These are phyloP conservation scores for Allantophomopsis lycopodina DNA, from an alignment of 2,329 filamentous ascomycete genomes.

Conservation along the genomic window DNA sequence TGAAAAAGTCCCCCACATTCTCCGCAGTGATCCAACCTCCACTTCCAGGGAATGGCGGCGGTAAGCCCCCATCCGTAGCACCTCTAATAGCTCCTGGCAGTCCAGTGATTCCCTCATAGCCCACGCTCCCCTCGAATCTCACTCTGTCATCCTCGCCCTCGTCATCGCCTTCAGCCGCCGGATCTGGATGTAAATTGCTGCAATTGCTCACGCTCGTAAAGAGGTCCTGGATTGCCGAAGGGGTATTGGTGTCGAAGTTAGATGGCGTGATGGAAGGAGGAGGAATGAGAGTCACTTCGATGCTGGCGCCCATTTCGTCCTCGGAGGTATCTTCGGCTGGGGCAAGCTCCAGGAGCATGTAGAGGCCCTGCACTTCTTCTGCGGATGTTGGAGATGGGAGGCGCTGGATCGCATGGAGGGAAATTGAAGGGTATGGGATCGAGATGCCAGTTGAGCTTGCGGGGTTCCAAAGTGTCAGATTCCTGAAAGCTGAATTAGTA, in stretches of 20 bases:
- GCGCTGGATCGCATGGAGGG: conserved; percentile 61
- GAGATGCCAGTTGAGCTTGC: conserved; percentile 43
- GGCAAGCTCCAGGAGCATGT: conserved; percentile 55
- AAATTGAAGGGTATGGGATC: conserved; percentile 63
- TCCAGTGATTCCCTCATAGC: conserved; percentile 39
- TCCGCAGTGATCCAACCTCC: conserved; percentile 84
- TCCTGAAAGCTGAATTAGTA: conserved; percentile 21
- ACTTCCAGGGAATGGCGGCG: conserved; percentile 59
- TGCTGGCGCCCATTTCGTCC: conserved; percentile 45
- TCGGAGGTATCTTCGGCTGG: conserved; percentile 22
- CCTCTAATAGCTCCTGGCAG: conserved; percentile 39
- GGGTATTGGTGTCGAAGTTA: conserved; percentile 7
- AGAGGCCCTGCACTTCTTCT: conserved; percentile 32
- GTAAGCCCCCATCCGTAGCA: conserved; percentile 33
- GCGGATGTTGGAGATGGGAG: conserved; percentile 21
- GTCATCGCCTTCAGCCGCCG: conserved; percentile 33
- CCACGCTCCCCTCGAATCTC: conserved; percentile 36
- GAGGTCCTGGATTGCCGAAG: conserved; percentile 13
- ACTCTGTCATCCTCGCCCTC: conserved; percentile 36
- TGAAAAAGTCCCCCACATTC: conserved; percentile 75
- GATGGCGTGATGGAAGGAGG: conserved; percentile 22
- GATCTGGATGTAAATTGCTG: conserved; percentile 65
- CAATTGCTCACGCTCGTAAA: conserved; percentile 62
- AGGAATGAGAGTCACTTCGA: conserved; percentile 51
- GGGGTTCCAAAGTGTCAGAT: conserved; percentile 50